Evolutionary conservation across 1,284 basidiomycete genomes (phyloP).

Genomic region (Ustilago nuda): DNA sequence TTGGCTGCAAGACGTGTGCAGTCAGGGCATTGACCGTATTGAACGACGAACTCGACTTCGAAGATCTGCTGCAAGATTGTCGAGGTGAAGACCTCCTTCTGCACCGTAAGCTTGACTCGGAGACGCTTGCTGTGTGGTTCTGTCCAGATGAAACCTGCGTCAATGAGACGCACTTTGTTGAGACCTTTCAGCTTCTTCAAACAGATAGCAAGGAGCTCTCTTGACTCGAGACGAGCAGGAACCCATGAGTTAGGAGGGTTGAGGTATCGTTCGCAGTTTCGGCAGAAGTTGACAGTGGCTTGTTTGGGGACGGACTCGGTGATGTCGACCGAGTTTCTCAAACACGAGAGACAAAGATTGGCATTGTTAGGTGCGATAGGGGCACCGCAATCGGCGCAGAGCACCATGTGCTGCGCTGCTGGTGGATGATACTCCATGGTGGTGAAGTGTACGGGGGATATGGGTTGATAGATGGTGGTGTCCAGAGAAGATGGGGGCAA

Average conservation of each 20-base stretch:
- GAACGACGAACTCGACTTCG: conserved; percentile 94
- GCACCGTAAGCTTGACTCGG: conserved; percentile 93
- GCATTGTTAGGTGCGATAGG: conserved; percentile 95
- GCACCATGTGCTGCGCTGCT: conserved; percentile 66
- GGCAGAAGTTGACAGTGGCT: conserved; percentile 91
- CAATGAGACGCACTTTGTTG: conserved; percentile 92
- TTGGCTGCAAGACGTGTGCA: conserved; percentile 94
- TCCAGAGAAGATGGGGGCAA: not conserved
- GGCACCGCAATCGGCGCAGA: conserved; percentile 75
- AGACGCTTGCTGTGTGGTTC: conserved; percentile 96
- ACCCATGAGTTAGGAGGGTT: conserved; percentile 91
- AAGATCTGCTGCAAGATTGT: conserved; percentile 98
- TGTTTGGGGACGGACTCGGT: conserved; percentile 99
- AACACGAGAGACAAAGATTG: conserved; percentile 91
- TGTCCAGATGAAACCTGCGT: conserved; percentile 99
- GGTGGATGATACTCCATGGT: conserved; percentile 64
- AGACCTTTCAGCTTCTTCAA: conserved; percentile 94
- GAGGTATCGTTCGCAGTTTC: conserved; percentile 95
- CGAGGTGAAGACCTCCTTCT: conserved; percentile 95
- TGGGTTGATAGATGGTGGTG: not conserved
- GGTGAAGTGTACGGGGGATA: not conserved
- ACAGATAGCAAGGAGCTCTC: conserved; percentile 82
- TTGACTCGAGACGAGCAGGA: conserved; percentile 86
- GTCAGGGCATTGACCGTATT: conserved; percentile 94
- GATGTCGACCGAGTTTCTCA: conserved; percentile 93